Evolutionary conservation across 768 basidiomycete species (phyloP).

Genomic region (Asterophora lycoperdoides): DNA sequence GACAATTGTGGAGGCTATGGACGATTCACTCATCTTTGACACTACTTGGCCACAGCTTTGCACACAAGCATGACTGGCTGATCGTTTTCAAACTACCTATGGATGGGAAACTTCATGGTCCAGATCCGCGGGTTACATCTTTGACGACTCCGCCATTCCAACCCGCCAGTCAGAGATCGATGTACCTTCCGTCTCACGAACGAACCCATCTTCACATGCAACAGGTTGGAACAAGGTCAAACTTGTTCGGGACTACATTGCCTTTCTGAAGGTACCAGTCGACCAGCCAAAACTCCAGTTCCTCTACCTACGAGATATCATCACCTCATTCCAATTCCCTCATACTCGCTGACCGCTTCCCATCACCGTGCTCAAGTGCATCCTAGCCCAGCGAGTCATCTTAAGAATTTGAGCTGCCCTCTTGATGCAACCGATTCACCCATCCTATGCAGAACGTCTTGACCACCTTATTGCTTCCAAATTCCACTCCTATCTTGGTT

Average conservation of each 20-base stretch:
- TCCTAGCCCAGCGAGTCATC: too few species aligned
- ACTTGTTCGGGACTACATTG: neutral
- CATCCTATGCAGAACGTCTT: neutral
- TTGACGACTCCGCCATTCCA: neutral
- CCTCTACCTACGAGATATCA: neutral
- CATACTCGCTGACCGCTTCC: neutral
- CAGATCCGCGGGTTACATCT: neutral
- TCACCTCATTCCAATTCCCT: neutral
- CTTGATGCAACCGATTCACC: too few species aligned
- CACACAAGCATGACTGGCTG: neutral
- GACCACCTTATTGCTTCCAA: neutral
- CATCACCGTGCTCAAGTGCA: neutral
- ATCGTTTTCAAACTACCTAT: slow-evolving; percentile 7
- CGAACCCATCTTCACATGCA: too few species aligned
- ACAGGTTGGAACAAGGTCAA: neutral
- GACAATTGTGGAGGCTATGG: slow-evolving; percentile 2
- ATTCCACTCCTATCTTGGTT: neutral
- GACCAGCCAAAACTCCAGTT: too few species aligned
- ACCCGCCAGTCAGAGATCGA: too few species aligned
- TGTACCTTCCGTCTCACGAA: too few species aligned
- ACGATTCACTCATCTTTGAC: neutral
- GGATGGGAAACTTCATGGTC: slow-evolving; percentile 4
- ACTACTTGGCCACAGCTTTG: neutral
- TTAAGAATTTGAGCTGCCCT: too few species aligned
- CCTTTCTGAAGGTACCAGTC: neutral